Conservation (phyloP, 1,284 basidiomycete genomes). For the Ustilago vetiveriae region DNA sequence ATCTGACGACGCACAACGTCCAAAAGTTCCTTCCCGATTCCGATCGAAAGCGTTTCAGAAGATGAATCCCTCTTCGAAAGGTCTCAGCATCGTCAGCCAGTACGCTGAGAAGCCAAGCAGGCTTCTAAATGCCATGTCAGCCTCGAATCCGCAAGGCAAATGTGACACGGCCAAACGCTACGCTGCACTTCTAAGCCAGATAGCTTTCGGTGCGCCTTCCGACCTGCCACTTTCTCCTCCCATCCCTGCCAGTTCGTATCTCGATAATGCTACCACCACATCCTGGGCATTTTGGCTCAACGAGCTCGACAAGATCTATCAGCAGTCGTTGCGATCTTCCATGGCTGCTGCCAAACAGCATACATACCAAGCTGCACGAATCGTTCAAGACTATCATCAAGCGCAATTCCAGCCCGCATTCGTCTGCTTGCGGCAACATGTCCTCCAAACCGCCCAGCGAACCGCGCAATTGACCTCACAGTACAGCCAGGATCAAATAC, state of each 20-base stretch:
- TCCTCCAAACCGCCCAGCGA: constrained; percentile 7
- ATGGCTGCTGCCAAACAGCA: constrained; percentile 13
- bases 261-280: constrained; percentile 33
- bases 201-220: constrained; percentile 1
- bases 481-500: neutral
- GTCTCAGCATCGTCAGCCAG: constrained; percentile 2
- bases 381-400: constrained; percentile 19
- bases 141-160: neutral
- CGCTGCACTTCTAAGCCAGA: constrained; percentile 1
- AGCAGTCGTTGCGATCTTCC: constrained; percentile 12
- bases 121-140: neutral
- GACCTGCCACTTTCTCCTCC: constrained; percentile 18
- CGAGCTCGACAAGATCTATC: constrained; percentile 19
- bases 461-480: constrained; percentile 2
- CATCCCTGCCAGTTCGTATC: constrained; percentile 6
- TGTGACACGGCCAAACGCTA: constrained; percentile 2
- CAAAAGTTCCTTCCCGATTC: neutral
- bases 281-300: constrained; percentile 37
- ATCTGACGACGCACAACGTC: neutral
- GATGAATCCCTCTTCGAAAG: neutral
- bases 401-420: constrained; percentile 18
- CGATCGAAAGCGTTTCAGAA: constrained; percentile 9
- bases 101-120: neutral
- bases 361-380: constrained; percentile 22
- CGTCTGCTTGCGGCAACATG: constrained; percentile 21